Evolutionary conservation across 2,329 filamentous ascomycete genomes (phyloP), one percentile per base, ranked within the genome.

Genomic region (Annulohypoxylon truncatum): DNA sequence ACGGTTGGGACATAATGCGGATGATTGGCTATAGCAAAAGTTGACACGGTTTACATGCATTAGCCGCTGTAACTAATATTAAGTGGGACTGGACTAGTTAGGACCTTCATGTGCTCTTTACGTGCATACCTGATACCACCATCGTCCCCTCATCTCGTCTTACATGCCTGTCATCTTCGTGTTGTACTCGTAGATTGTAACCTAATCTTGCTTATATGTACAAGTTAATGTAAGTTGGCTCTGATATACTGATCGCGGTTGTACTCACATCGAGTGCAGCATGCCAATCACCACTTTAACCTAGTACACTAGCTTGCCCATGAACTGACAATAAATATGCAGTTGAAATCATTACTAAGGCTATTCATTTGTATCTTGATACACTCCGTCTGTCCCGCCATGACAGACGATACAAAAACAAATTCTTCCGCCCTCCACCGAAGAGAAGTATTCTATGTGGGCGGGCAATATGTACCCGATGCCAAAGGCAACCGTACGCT

Each of bases 391-490:
- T 24, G 13, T 24, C 9, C 29, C 18, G 15, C 6, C 4, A 68
- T 68, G 62, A 55, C 47, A 9, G 20, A 38, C 18, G 15, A 55
- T 18, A 52, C n/a, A 2, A 29, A 15, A 40, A 13, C n/a, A 26
- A 28, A 38, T 13, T 10, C 29, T 18, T 54, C 58, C 10, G 2
- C 29, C 2, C 50, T 26, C 33, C 54, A 68, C 38, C 50, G 22
- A n/a, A 51, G 66, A 3, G 66, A 68, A 9, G 54, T 61, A 0
- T 80, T 81, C 71, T 81, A 79, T 59, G 72, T 77, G 5, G 80
- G 79, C 29, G 80, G 80, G 4, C 62, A 71, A 2, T 82, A 81
- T 66, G 75, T 72, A 29, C 44, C 71, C 26, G 71, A 78, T 48
- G 72, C 68, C 10, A 57, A 69, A 1, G 77, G 76, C 1, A 74